These are phyloP conservation scores for Austroboletus festivus DNA, from an alignment of 768 basidiomycete species.

Conservation along the genomic window DNA sequence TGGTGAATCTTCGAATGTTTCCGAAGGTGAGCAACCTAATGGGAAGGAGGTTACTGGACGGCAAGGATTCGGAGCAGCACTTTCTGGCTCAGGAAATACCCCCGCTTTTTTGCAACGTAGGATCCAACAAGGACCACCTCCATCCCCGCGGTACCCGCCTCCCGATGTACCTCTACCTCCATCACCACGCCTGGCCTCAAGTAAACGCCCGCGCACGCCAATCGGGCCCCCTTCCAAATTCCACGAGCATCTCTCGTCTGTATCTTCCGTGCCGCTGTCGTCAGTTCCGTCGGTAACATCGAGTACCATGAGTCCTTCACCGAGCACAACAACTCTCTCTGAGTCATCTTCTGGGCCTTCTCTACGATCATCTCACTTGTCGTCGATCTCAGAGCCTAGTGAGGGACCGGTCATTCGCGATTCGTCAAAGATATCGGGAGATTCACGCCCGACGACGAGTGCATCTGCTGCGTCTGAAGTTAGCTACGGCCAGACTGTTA, in stretches of 20 bases:
- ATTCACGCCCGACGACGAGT: conserved; percentile 20
- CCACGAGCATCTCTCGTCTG: conserved; percentile 32
- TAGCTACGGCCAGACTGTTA: conserved; percentile 18
- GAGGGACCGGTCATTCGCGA: conserved; percentile 8
- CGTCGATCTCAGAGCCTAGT: conserved; percentile 19
- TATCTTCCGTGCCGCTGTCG: conserved; percentile 23
- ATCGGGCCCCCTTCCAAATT: conserved; percentile 25
- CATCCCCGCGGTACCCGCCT: conserved; percentile 28
- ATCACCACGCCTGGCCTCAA: conserved; percentile 11
- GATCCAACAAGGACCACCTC: conserved; percentile 22
- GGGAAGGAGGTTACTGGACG: conserved; percentile 6
- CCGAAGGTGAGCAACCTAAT: conserved; percentile 8
- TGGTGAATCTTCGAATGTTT: background rate
- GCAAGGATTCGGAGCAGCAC: conserved; percentile 14
- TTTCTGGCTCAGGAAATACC: conserved; percentile 8
- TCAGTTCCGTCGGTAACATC: conserved; percentile 5
- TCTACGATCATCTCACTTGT: conserved; percentile 23
- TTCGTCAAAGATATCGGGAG: conserved; percentile 6
- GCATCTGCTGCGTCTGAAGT: conserved; percentile 20
- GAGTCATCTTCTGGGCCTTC: conserved; percentile 31
- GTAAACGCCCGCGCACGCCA: conserved; percentile 10
- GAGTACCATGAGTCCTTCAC: conserved; percentile 14
- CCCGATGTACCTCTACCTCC: conserved; percentile 31
- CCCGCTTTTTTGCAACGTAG: conserved; percentile 31
- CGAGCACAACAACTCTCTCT: conserved; percentile 23